Base-by-base conservation (phyloP, 1,139 yeast species). In the Kodamaea arcana region DNA sequence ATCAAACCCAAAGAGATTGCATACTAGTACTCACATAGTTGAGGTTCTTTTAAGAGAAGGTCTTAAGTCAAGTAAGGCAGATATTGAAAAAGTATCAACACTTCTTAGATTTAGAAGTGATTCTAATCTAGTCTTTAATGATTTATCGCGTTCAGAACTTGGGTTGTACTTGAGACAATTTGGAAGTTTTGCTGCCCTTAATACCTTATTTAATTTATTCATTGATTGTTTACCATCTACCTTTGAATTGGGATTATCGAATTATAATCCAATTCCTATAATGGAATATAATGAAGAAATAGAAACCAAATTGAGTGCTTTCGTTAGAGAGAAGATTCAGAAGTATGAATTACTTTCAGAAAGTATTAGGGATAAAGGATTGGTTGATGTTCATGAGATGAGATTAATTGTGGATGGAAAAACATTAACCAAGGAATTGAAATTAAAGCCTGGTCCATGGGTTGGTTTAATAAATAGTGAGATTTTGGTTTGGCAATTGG, bases 381-480 rank as follows among this genome's bases (percentile, higher is more conserved):
- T 83, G 37, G 48, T 50, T 4, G 54, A 71, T 7, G 75, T 67
- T 0, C 68, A 72, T 45, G 51, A 48, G 3, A 45, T 78, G 34
- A 78, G 72, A 43, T 78, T 83, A 3, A 46, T 81, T 17, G 54
- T 83, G 12, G 84, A 84, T 52, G 97, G 97, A 15, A 85, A 80
- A 45, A 72, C 75, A 22, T 56, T 87, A 32, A 62, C 73, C 33
- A 61, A 67, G 32, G 60, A 66, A 12, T 59, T 83, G 15, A 60
- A 68, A 12, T 65, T 63, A 37, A 83, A 81, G 51, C 87, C 92
- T 0, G 97, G 97, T 0, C 88, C 90, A 4, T 87, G 96, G 95
- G 68, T 87, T 70, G 68, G 77, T 7, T 58, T 60, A 20, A 60
- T 80, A 9, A 72, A 76, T 39, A 76, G 75, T 11, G 59, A 69